Percentiles rank a stretch among this genome's conserved stretches.
These are phyloP conservation scores for Populus simonii DNA, from an alignment of 345 rosid species.

Conservation along the genomic window DNA sequence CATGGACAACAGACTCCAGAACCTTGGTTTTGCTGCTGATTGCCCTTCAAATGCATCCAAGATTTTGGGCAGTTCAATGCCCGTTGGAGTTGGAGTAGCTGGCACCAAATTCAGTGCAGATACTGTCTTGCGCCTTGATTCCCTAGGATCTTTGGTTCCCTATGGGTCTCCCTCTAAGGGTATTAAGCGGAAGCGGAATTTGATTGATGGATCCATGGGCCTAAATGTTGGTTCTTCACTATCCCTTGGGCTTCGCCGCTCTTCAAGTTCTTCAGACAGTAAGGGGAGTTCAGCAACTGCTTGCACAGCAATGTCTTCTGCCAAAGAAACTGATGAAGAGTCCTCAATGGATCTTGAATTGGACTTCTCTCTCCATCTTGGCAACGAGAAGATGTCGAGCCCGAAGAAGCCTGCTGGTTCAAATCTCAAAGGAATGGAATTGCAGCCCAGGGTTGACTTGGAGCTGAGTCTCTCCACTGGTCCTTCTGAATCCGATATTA, in stretches of 20 bases:
- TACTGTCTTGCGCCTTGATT: slow-evolving; percentile 73
- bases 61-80: slow-evolving; percentile 48
- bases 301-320: slow-evolving; percentile 64
- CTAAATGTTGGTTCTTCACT: slow-evolving; percentile 56
- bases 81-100: slow-evolving; percentile 27
- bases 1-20: slow-evolving; percentile 59
- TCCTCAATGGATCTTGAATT: slow-evolving; percentile 82
- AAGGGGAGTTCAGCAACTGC: slow-evolving; percentile 81
- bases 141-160: slow-evolving; percentile 50
- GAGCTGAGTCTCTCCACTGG: slow-evolving; percentile 73
- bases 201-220: slow-evolving; percentile 40
- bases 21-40: slow-evolving; percentile 46
- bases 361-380: slow-evolving; percentile 75
- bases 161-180: slow-evolving; percentile 45
- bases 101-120: slow-evolving; percentile 40
- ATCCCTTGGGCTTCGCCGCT: slow-evolving; percentile 65
- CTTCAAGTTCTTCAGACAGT: slow-evolving; percentile 87
- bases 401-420: slow-evolving; percentile 39
- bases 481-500: slow-evolving; percentile 65
- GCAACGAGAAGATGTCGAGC: slow-evolving; percentile 50
- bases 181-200: slow-evolving; percentile 69
- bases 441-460: slow-evolving; percentile 59
- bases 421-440: slow-evolving; percentile 32
- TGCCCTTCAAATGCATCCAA: slow-evolving; percentile 52
- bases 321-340: slow-evolving; percentile 84